Percentiles rank a stretch among this genome's conserved stretches.
These are phyloP conservation scores for Mrakia blollopis DNA, from an alignment of 768 basidiomycete genomes.

Conservation along the genomic window DNA sequence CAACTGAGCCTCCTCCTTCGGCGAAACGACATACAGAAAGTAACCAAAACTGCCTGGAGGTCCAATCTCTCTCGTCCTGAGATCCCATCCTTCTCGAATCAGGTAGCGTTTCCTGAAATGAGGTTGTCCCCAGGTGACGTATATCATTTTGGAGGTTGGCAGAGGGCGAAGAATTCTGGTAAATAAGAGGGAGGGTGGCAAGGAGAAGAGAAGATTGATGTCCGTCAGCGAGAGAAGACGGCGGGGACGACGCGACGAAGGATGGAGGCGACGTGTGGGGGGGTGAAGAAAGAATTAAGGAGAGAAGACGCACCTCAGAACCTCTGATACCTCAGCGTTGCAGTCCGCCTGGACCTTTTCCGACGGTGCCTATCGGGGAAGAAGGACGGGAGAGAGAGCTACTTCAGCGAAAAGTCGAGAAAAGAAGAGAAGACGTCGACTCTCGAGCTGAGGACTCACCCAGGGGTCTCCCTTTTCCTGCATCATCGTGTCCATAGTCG, in stretches of 20 bases:
- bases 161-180: conserved; percentile 20
- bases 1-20: not conserved
- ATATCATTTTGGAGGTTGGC: conserved; percentile 35
- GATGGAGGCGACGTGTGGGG: no score
- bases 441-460: conserved; percentile 49
- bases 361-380: conserved; percentile 59
- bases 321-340: conserved; percentile 59
- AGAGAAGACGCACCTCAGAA: conserved; percentile 53
- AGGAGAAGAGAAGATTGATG: conserved; percentile 51
- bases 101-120: conserved; percentile 75
- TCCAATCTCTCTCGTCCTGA: conserved; percentile 8
- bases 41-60: conserved; percentile 7
- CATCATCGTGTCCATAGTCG: conserved; percentile 39
- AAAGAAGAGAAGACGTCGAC: not conserved
- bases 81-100: conserved; percentile 44
- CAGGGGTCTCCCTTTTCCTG: conserved; percentile 69
- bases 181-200: no score
- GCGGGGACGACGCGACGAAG: not conserved
- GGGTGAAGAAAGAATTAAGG: not conserved
- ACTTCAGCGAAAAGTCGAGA: no score
- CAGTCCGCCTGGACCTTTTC: conserved; percentile 48
- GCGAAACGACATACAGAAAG: conserved; percentile 8
- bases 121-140: conserved; percentile 73
- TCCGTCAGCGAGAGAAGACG: not conserved
- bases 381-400: not conserved